Evolutionary conservation across 140 eudicot genomes (phyloP), one percentile per base, ranked within the genome.

Genomic region (Erigeron philadelphicus): DNA sequence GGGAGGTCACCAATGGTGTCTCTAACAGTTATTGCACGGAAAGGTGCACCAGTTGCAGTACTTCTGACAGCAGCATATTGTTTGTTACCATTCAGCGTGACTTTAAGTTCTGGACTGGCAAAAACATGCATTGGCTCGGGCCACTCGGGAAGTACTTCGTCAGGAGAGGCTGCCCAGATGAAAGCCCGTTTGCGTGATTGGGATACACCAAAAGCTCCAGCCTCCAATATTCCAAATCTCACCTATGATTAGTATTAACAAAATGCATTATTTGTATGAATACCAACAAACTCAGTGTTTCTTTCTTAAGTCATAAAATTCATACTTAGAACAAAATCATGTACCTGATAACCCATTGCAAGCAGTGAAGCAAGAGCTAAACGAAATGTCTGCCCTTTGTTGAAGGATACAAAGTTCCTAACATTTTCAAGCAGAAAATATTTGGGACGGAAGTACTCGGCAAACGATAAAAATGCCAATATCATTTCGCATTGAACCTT

Each of bases 111-210:
- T 7, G 90, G 85, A 23, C 85, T 79, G 19, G 90, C 85, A 82
- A 89, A 89, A 6, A 89, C 96, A 78, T 89, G 94, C 96, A 89
- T 89, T 6, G 94, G 96, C 70, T 89, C 96, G 0, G 90, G 95
- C 96, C 96, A 86, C 60, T 89, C 95, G 0, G 90, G 96, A 12
- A 89, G 83, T 23, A 55, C 76, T 75, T 89, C 88, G 35, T 86
- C 94, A 6, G 96, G 96, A 60, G 89, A 70, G 18, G 95, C 92
- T 67, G 95, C 95, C 92, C 95, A 88, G 17, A 88, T 88, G 76
- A 89, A 86, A 47, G 95, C 96, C 23, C 95, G 90, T 58, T 89
- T 86, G 61, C 90, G 79, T 41, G 96, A 86, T 73, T 86, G 96
- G 18, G 95, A 81, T 46, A 89, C 90, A 52, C 96, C 96, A 82